Base-by-base conservation (phyloP, 192 early-diverging fungal genomes). In the Geranomyces michiganensis region DNA sequence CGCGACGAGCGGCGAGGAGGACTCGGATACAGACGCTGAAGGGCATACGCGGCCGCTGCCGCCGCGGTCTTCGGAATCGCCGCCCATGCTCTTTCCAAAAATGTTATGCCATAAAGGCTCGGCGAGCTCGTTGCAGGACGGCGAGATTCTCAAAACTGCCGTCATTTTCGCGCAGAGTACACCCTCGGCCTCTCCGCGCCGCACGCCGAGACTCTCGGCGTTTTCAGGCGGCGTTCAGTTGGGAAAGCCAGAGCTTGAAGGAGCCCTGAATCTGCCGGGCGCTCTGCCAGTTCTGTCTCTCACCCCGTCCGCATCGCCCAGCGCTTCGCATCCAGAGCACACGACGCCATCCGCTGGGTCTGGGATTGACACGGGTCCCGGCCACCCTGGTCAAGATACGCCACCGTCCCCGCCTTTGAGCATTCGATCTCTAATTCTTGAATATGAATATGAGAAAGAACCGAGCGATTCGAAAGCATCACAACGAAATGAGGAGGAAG, bases 301-400 rank as follows among this genome's bases (percentile, higher is more conserved):
- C 7, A 53, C 51, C 6, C 51, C 51, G 51, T 53, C 51, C 19
- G 51, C 51, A n/a, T 24, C 51, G 7, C 51, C 51, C 51, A 53
- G 36, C 10, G 36, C 36, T 41, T 10, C 36, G 36, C 36, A 41
- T 10, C 36, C 51, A 17, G 51, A 53, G 24, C 24, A n/a, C 24
- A 3, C 51, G 51, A 3, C 51, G 51, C 19, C 51, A 53, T 26
- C 51, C 51, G 15, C 51, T 7, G 7, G 7, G 24, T 15, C 51
- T 7, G 4, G 3, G 51, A 53, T 53, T 53, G 51, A 53, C 51
- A 17, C 7, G 3, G 51, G 17, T 7, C 51, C 17, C n/a, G 19
- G 4, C 15, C 19, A n/a, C 7, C 51, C 51, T 4, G 51, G 7
- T 3, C 3, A 4, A 2, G 51, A 53, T 9, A 26, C 51, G 7